Conservation (phyloP, 768 basidiomycete species). For the Lactarius akahatsu region DNA sequence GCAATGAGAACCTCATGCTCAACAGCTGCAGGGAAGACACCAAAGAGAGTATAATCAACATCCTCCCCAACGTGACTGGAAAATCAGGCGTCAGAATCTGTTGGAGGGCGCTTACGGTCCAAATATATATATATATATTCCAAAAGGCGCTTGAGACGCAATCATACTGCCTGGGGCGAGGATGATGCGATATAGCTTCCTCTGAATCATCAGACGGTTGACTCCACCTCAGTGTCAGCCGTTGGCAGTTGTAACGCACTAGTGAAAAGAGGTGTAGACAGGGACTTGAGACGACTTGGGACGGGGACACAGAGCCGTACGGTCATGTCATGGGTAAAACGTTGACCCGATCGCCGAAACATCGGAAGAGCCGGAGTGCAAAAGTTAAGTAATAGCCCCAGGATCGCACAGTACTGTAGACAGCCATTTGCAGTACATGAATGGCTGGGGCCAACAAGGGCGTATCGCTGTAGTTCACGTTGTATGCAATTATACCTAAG, state of each 20-base stretch:
- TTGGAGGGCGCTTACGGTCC: slow-evolving; percentile 29
- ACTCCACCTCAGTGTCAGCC: slow-evolving; percentile 50
- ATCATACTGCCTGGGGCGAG: slow-evolving; percentile 79
- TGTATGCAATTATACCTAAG: not conserved
- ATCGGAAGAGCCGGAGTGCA: too few species aligned
- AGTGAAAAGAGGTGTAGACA: slow-evolving; percentile 47
- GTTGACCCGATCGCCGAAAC: not conserved
- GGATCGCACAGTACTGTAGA: not conserved
- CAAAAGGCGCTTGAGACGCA: slow-evolving; percentile 25
- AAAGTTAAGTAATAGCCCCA: too few species aligned
- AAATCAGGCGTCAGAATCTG: slow-evolving; percentile 1
- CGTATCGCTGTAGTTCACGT: not conserved
- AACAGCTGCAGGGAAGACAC: slow-evolving; percentile 81
- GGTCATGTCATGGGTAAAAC: slow-evolving; percentile 52
- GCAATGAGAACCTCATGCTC: slow-evolving; percentile 84
- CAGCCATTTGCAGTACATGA: too few species aligned
- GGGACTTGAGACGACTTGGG: slow-evolving; percentile 40
- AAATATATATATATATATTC: too few species aligned
- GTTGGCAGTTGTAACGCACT: slow-evolving; percentile 32
- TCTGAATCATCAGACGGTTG: slow-evolving; percentile 61
- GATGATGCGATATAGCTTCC: slow-evolving; percentile 63
- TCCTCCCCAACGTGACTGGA: slow-evolving; percentile 62
- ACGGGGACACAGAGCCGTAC: slow-evolving; percentile 58
- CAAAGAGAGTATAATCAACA: slow-evolving; percentile 82
- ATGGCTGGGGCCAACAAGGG: not conserved